phyloP scores from a whole-genome alignment of 177 flowering plant genomes.

The Vitis hybrid region DNA sequence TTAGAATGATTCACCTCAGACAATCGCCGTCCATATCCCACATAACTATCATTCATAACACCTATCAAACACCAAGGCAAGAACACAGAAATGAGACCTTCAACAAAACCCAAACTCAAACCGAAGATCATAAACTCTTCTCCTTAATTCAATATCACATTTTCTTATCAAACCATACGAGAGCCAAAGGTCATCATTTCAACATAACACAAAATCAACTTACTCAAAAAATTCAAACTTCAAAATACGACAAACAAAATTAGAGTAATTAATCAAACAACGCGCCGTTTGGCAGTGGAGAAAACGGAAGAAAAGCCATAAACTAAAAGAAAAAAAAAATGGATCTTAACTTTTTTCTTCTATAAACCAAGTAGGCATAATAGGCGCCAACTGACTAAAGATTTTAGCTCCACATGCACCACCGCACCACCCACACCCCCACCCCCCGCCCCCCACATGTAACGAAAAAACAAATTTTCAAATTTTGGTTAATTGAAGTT shows the following conservation, averaged over 20 bases:
- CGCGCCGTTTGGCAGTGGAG: background rate
- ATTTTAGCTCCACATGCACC: too few relatives aligned
- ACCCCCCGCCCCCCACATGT: too few relatives aligned
- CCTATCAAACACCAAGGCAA: constrained; percentile 17
- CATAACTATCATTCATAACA: constrained; percentile 10
- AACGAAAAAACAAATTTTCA: background rate
- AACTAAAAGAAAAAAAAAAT: background rate
- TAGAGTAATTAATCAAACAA: background rate
- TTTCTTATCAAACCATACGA: too few relatives aligned
- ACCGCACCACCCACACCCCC: too few relatives aligned
- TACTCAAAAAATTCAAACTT: too few relatives aligned
- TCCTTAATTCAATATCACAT: background rate
- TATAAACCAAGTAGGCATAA: too few relatives aligned
- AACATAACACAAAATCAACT: too few relatives aligned
- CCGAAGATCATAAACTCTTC: background rate
- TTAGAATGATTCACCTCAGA: constrained; percentile 24
- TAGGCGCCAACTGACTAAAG: too few relatives aligned
- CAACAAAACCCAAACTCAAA: background rate
- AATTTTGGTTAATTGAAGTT: too few relatives aligned
- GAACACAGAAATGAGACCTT: background rate
- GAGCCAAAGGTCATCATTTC: too few relatives aligned
- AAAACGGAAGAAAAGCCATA: background rate
- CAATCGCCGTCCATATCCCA: constrained; percentile 23
- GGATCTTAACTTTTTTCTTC: background rate
- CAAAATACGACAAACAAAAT: too few relatives aligned